Base-by-base conservation (phyloP, 805 yeast species). In the Metschnikowia baotianmanensis region DNA sequence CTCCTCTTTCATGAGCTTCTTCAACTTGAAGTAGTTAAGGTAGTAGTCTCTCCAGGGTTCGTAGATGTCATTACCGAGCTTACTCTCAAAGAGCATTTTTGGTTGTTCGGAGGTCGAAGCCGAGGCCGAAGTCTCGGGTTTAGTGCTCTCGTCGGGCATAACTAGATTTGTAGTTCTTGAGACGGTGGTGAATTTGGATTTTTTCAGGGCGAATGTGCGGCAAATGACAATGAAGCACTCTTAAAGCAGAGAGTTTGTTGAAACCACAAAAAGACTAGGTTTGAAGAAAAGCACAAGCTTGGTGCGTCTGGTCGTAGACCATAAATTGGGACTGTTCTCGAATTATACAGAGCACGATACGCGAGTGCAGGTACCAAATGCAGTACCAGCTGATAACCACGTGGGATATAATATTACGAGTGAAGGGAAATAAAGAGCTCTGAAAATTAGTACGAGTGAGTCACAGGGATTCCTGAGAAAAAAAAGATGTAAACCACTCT, bases 41-140 rank as follows among this genome's bases (percentile, higher is more conserved):
- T 85, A 86, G 56, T 80, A 73, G 23, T 74, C 76, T 60, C 78
- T 83, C 99, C 99, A 91, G 1, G 97, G 96, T 33, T 80, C 80
- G 63, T 85, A 88, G 25, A 80, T 78, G 60, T 90, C 97, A 50
- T 78, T 80, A 39, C 83, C 82, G 41, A 91, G 72, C 58, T 86
- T 87, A 36, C 78, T 86, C 38, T 95, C 95, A 58, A 91, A 91
- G 40, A 91, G 66, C 98, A 93, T 89, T 34, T 54, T 57, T 38
- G 24, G 42, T 16, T 12, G 23, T n/a, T 22, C 33, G 25, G 37
- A 21, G 22, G 33, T 11, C 22, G n/a, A n/a, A n/a, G n/a, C n/a
- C n/a, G n/a, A n/a, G n/a, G n/a, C n/a, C n/a, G n/a, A n/a, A n/a
- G n/a, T n/a, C n/a, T n/a, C n/a, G n/a, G n/a, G n/a, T n/a, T n/a